A percentile compares a stretch with the other conserved stretches of the same genome.
phyloP scores from a whole-genome alignment of 2,329 filamentous ascomycete genomes.

The Hypoxylon sp. region DNA sequence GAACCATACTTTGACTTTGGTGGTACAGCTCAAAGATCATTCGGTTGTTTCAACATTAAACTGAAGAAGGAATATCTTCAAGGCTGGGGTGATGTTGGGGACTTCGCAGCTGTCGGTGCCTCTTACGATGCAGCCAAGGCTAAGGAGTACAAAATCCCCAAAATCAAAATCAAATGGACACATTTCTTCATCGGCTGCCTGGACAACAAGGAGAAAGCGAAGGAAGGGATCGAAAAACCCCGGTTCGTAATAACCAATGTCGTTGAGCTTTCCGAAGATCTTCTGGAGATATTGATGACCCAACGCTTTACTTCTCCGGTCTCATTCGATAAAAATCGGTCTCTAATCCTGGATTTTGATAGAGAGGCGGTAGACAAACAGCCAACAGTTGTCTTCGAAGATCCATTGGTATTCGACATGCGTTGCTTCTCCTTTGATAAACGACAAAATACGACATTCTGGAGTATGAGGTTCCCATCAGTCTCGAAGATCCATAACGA shows the following conservation, averaged over 20 bases:
- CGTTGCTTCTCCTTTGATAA: slow-evolving; percentile 83
- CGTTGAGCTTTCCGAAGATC: slow-evolving; percentile 62
- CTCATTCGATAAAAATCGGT: slow-evolving; percentile 49
- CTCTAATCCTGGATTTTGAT: slow-evolving; percentile 58
- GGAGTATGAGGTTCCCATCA: slow-evolving; percentile 78
- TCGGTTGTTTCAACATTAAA: slow-evolving; percentile 72
- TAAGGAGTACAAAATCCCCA: slow-evolving; percentile 59
- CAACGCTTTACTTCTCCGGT: slow-evolving; percentile 57
- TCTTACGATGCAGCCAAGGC: slow-evolving; percentile 73
- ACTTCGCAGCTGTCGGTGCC: slow-evolving; percentile 82
- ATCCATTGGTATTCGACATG: slow-evolving; percentile 81
- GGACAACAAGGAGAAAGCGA: slow-evolving; percentile 69
- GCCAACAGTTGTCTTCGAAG: slow-evolving; percentile 67
- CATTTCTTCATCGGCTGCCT: slow-evolving; percentile 83
- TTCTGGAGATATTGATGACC: slow-evolving; percentile 60
- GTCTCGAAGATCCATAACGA: slow-evolving; percentile 82
- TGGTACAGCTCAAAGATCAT: slow-evolving; percentile 45
- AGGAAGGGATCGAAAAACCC: slow-evolving; percentile 60
- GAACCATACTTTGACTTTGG: slow-evolving; percentile 76
- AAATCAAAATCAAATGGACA: slow-evolving; percentile 73
- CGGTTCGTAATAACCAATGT: slow-evolving; percentile 73
- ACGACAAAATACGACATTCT: slow-evolving; percentile 72
- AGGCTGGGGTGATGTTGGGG: slow-evolving; percentile 81
- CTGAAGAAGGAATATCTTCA: slow-evolving; percentile 87
- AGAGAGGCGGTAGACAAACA: slow-evolving; percentile 53